phyloP scores from a whole-genome alignment of 441 rosid species.

The Euphorbia celastroides region DNA sequence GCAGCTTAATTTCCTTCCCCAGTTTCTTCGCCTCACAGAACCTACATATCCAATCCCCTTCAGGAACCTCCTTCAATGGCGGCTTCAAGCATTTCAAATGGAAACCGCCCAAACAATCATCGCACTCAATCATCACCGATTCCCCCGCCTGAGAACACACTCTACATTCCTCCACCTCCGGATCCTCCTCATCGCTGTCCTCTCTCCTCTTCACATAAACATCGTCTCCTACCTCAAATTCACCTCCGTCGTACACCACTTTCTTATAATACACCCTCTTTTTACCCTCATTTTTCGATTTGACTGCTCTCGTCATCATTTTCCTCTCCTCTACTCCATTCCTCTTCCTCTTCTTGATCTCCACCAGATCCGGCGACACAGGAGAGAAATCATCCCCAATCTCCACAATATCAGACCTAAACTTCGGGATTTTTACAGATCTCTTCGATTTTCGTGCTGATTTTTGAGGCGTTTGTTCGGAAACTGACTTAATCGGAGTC shows the following conservation, averaged over 20 bases:
- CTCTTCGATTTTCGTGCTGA: neutral
- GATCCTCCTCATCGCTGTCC: constrained; percentile 59
- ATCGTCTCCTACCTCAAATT: constrained; percentile 71
- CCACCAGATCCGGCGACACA: constrained; percentile 47
- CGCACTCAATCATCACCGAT: constrained; percentile 77
- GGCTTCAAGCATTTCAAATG: constrained; percentile 93
- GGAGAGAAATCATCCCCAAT: constrained; percentile 38
- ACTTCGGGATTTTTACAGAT: constrained; percentile 16
- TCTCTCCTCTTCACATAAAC: constrained; percentile 89
- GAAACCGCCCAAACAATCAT: constrained; percentile 83
- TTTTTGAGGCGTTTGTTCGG: constrained; percentile 23
- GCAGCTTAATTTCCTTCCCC: constrained; percentile 48
- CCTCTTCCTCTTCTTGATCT: constrained; percentile 49
- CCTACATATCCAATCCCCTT: constrained; percentile 82
- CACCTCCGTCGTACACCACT: constrained; percentile 65
- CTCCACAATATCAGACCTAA: constrained; percentile 19
- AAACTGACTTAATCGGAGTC: constrained; percentile 4
- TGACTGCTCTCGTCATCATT: constrained; percentile 23
- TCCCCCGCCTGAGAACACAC: constrained; percentile 67
- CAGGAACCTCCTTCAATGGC: constrained; percentile 68
- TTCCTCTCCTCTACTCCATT: constrained; percentile 27
- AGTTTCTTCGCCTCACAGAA: constrained; percentile 58
- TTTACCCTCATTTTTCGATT: constrained; percentile 17
- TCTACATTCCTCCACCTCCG: constrained; percentile 75
- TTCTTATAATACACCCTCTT: constrained; percentile 65